Percentiles rank a stretch among this genome's conserved stretches.
Conservation (phyloP, 306 rosid species). For the Trifolium repens region DNA sequence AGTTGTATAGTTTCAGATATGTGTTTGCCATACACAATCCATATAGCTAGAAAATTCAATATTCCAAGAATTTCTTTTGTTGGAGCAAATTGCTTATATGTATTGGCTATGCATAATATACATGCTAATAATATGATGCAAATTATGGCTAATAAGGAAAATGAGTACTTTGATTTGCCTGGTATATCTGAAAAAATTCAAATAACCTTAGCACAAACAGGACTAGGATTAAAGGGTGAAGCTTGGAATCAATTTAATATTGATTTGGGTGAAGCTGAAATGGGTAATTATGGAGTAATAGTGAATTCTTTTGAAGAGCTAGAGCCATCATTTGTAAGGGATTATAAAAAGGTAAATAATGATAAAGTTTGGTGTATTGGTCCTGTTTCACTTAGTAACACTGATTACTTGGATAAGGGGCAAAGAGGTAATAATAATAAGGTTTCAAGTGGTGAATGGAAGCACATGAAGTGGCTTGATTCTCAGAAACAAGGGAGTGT, state of each 20-base stretch:
- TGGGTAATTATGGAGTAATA: conserved; percentile 44
- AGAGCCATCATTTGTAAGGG: conserved; percentile 52
- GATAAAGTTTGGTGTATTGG: conserved; percentile 66
- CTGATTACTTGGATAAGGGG: conserved; percentile 51
- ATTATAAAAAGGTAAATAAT: conserved; percentile 44
- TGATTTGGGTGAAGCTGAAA: conserved; percentile 43
- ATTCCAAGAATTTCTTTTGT: conserved; percentile 62
- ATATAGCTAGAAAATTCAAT: conserved; percentile 44
- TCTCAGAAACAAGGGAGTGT: conserved; percentile 42
- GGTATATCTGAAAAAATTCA: conserved; percentile 54
- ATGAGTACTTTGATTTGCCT: conserved; percentile 48
- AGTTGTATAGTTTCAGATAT: conserved; percentile 61
- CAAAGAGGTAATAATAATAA: conserved; percentile 62
- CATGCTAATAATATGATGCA: not conserved
- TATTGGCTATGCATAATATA: not conserved
- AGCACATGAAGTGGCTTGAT: conserved; percentile 60
- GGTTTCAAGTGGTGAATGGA: conserved; percentile 39
- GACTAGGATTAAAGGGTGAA: not conserved
- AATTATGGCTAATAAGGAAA: conserved; percentile 20
- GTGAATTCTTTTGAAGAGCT: conserved; percentile 69
- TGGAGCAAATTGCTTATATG: conserved; percentile 45
- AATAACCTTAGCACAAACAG: conserved; percentile 40
- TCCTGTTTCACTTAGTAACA: conserved; percentile 51
- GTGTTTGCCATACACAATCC: conserved; percentile 57
- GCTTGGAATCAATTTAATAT: not conserved